phyloP scores from a whole-genome alignment of 257 asterid genomes.

The Penstemon eatonii region DNA sequence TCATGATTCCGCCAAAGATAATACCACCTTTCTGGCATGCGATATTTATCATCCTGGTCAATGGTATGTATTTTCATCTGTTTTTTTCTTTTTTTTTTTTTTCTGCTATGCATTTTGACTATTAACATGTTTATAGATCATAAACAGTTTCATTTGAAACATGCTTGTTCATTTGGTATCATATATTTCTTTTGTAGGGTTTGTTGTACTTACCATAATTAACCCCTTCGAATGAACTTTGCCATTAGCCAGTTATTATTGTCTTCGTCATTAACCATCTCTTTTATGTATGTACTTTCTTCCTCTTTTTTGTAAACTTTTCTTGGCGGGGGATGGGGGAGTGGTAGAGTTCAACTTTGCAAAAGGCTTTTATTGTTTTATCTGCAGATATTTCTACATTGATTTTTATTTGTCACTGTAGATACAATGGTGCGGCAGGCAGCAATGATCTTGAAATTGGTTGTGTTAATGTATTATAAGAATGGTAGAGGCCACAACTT shows the following conservation, averaged over 20 bases:
- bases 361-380: background rate
- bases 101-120: background rate
- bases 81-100: background rate
- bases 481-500: slow-evolving; percentile 75
- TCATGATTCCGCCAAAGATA: slow-evolving; percentile 76
- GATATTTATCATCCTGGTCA: slow-evolving; percentile 65
- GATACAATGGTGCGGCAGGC: slow-evolving; percentile 81
- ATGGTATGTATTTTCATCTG: slow-evolving; percentile 46
- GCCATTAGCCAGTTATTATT: background rate
- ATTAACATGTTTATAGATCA: background rate
- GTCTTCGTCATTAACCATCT: background rate
- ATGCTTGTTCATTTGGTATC: background rate
- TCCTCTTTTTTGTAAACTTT: background rate
- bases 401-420: slow-evolving; percentile 29
- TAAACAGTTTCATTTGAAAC: background rate
- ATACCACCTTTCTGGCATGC: slow-evolving; percentile 93
- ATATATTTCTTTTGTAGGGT: background rate
- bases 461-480: slow-evolving; percentile 64
- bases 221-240: background rate
- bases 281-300: slow-evolving; percentile 1
- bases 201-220: background rate
- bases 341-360: background rate
- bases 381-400: slow-evolving; percentile 4
- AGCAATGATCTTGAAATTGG: slow-evolving; percentile 74
- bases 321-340: background rate